Evolutionary conservation across 768 basidiomycete species (phyloP), one percentile per base, ranked within the genome.

Genomic region (Boletus insuetus): DNA sequence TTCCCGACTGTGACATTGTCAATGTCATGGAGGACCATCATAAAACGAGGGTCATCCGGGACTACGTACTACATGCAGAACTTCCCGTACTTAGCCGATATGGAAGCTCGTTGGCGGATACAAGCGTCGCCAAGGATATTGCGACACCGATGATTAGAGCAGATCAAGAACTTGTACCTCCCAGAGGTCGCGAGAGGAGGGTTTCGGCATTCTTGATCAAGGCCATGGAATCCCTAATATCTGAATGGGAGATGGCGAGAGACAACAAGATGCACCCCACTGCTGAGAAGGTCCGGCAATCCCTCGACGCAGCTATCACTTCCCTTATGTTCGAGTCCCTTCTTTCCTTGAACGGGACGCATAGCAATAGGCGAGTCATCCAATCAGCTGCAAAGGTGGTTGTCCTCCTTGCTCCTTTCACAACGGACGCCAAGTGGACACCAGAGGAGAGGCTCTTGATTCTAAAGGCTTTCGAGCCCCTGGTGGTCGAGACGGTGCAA

Each of bases 1-100:
- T 94, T 13, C 93, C 95, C 0, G 82, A 89, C 48, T 86, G 85
- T 53, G 69, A 79, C 9, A 79, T 93, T 44, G 84, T 83, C 13
- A 76, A 83, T 24, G 75, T 81, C 7, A 66, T 90, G 55, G 64
- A 82, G 43, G 84, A 86, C 19, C 82, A 91, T 58, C 71, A 72
- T 29, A 76, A 75, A 49, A 82, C 82, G 3, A 69, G 72, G 41
- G 73, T 82, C 26, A 85, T 95, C 52, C 83, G 85, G 13, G 82
- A 89, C 58, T 95, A 84, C 66, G 62, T 91, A 12, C 74, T 95
- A 3, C 66, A 80, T 52, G 86, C 87, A n/a, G 76, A 67, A 45
- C 73, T 94, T 20, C 86, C 87, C 0, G 49, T 67, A 2, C 74
- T 80, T 61, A 47, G 38, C 20, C 56, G 58, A 24, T 31, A 44